Base-by-base conservation (phyloP, 202 grass and related monocot genomes). In the Elaeis oleifera region DNA sequence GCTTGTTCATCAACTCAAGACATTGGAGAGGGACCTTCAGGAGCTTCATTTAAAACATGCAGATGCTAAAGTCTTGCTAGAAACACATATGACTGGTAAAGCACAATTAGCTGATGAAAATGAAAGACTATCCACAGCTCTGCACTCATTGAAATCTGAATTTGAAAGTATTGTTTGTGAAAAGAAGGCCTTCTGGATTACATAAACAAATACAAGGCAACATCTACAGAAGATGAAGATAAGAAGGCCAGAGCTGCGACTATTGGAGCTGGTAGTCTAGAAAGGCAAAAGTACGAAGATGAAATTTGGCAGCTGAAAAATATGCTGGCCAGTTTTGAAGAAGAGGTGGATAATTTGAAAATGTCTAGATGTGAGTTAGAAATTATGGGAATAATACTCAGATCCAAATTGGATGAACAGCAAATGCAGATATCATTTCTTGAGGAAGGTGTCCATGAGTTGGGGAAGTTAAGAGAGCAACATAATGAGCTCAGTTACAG, bases 401-500 rank as follows among this genome's bases (percentile, higher is more conserved):
- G 55, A 79, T 99, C 88, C 61, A 92, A 92, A 73, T 74, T 99
- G 54, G 80, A 86, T 53, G 94, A 99, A 63, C 88, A 99, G 13
- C 65, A 81, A 54, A 64, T 49, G 24, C 76, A 56, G 26, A 77
- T 83, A 66, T 86, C 50, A 61, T 70, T 89, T 56, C 74, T 90
- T 8, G 63, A 83, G 9, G 78, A 82, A 80, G 85, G 69, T 51
- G 77, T 66, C 20, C 57, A 56, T 51, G 74, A 99, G 50, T 63
- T 89, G 63, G 76, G 53, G 53, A 67, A 59, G 69, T 84, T 89
- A 55, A 81, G 77, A 84, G 88, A 89, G 70, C 83, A 84, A 26
- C 79, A 94, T 26, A 82, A 83, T 49, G 94, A 86, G 60, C 80
- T 99, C 28, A 84, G 74, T 39, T 67, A 75, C 64, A 89, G 85